Base-by-base conservation (phyloP, 2,329 filamentous ascomycete genomes). In the Aspergillus fumigatiaffinis region DNA sequence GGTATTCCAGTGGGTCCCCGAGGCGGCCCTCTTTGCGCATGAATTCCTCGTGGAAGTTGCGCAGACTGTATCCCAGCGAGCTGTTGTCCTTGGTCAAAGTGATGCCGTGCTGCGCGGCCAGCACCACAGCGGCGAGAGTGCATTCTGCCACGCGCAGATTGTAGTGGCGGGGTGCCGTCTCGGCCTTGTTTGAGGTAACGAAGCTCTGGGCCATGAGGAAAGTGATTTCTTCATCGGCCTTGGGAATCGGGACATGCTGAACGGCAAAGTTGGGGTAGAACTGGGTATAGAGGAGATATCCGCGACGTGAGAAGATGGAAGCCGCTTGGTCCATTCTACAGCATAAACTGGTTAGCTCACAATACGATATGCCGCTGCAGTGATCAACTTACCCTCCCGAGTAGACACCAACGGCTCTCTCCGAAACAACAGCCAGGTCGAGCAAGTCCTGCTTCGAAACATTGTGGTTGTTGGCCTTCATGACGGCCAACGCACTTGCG, bases 61-160 rank as follows among this genome's bases (percentile, higher is more conserved):
- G 88, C 29, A 99, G 82, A 63, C 88, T 92, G 71, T 90, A 85
- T 8, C 90, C 91, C 8, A 97, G 82, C 0, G 94, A 93, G 3
- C 89, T 90, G 4, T 87, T 86, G 73, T 99, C 94, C 55, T 83
- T 77, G 20, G 90, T 87, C 0, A 97, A 84, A 0, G 84, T 86
- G 38, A 88, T 69, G 2, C 78, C 78, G 59, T 86, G 80, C 44
- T 82, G 79, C 65, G 85, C 86, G 44, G 84, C 82, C 2, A 89
- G 75, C 29, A 87, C 81, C 17, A 84, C 79, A 3, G 94, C 92
- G 3, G 94, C 94, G 32, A 99, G 83, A 54, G 89, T 94, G 78
- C 91, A 95, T 77, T 99, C 94, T 41, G 97, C 94, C 1, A 99
- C 94, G 28, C 94, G 89, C 25, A 99, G 84, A 74, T 99, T 99